Percentiles rank a stretch among this genome's conserved stretches.
These are phyloP conservation scores for Cytospora leucostoma DNA, from an alignment of 2,329 filamentous ascomycete species.

Conservation along the genomic window DNA sequence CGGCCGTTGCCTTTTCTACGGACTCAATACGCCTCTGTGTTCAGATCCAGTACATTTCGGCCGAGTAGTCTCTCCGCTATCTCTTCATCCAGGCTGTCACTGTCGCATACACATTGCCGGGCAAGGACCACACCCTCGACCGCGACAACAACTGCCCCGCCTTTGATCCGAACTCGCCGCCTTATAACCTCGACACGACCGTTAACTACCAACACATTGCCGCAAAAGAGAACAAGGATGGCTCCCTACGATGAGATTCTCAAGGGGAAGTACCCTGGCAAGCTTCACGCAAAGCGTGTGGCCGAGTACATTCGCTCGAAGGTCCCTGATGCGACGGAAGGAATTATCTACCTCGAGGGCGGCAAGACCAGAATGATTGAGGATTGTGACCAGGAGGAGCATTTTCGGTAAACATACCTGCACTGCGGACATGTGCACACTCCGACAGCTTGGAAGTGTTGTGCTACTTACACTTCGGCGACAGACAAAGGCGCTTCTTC, in stretches of 20 bases:
- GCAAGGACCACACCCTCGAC: neutral
- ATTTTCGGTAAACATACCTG: constrained; percentile 64
- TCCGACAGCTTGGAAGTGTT: constrained; percentile 2
- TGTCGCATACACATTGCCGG: neutral
- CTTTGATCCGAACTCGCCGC: neutral
- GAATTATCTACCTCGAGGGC: constrained; percentile 85
- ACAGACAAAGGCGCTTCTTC: constrained; percentile 85
- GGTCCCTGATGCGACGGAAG: constrained; percentile 60
- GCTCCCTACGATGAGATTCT: constrained; percentile 52
- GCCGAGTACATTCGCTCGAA: constrained; percentile 73
- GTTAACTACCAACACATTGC: neutral
- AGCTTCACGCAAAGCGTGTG: constrained; percentile 83
- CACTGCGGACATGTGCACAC: neutral
- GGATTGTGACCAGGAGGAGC: constrained; percentile 82
- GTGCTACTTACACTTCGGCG: constrained; percentile 22
- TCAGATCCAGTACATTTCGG: neutral
- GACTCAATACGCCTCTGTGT: neutral
- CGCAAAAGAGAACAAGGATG: constrained; percentile 34
- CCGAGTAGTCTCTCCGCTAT: neutral
- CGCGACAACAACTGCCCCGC: neutral
- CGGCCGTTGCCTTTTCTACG: constrained; percentile 5
- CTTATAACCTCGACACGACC: neutral
- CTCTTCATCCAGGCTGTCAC: neutral
- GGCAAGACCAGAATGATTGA: constrained; percentile 80
- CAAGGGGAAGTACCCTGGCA: constrained; percentile 75